phyloP scores from a whole-genome alignment of 768 basidiomycete genomes.

The Russula dissimulans region DNA sequence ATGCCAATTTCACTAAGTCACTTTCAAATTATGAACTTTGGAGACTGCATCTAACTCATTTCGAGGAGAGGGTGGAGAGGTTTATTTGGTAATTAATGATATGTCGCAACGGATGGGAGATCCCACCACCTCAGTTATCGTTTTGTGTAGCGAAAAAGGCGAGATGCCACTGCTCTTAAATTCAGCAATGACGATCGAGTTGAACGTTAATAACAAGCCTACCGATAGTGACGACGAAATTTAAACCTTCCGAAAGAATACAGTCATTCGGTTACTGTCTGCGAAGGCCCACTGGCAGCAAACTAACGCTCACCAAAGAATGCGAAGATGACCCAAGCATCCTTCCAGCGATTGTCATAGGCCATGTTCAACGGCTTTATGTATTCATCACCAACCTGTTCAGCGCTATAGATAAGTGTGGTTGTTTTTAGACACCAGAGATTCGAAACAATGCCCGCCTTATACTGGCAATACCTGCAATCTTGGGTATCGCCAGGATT shows the following conservation, averaged over 20 bases:
- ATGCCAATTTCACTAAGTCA: no score
- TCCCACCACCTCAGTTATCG: conserved; percentile 30
- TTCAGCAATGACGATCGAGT: not conserved
- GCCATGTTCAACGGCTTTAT: conserved; percentile 54
- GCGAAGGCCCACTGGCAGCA: not conserved
- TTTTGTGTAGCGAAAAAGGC: conserved; percentile 62
- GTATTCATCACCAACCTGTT: conserved; percentile 58
- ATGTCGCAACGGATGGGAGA: no score
- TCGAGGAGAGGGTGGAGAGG: no score
- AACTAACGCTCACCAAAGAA: conserved; percentile 40
- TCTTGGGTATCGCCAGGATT: conserved; percentile 47
- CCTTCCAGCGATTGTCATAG: conserved; percentile 55
- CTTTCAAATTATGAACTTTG: no score
- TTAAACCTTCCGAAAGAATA: conserved; percentile 42
- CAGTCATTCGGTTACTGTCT: not conserved
- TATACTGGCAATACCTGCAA: conserved; percentile 70
- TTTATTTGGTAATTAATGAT: no score
- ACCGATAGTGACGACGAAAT: conserved; percentile 52
- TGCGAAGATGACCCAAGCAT: conserved; percentile 55
- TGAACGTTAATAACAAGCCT: conserved; percentile 16
- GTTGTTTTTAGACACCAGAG: not conserved
- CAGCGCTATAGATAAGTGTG: not conserved
- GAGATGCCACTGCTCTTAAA: conserved; percentile 42
- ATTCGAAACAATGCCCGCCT: conserved; percentile 29
- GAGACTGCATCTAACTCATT: no score